Conservation (phyloP, 495 filamentous ascomycete species). For the Beverwykella pulmonaria region DNA sequence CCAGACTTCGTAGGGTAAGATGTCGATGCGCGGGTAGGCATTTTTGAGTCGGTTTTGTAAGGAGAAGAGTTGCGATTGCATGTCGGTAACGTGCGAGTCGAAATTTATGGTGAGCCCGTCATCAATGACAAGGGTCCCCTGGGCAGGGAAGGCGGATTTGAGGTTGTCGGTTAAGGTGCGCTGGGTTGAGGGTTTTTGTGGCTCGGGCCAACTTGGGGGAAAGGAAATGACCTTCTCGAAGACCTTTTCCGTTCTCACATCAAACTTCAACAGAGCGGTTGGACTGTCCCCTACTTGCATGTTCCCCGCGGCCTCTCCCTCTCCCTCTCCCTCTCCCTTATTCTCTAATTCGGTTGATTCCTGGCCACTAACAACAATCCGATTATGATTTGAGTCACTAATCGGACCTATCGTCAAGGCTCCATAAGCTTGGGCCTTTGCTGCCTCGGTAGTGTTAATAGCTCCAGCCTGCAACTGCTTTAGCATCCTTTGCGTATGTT, state of each 20-base stretch:
- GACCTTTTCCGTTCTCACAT: too few relatives aligned
- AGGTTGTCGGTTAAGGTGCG: background rate
- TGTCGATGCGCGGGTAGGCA: conserved; percentile 19
- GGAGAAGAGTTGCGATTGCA: conserved; percentile 21
- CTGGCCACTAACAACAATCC: too few relatives aligned
- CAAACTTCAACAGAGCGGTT: too few relatives aligned
- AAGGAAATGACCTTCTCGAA: too few relatives aligned
- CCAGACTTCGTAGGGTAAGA: conserved; percentile 31
- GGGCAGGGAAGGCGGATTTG: background rate
- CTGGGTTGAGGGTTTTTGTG: background rate
- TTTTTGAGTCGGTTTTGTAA: conserved; percentile 12
- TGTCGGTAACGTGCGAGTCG: conserved; percentile 2
- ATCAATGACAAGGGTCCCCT: background rate
- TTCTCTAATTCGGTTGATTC: too few relatives aligned
- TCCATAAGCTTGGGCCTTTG: too few relatives aligned
- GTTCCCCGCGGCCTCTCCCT: too few relatives aligned
- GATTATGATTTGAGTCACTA: too few relatives aligned
- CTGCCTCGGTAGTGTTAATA: too few relatives aligned
- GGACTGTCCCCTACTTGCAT: too few relatives aligned
- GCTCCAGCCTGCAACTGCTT: background rate
- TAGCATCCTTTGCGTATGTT: background rate
- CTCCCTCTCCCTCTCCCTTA: too few relatives aligned
- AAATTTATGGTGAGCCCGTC: conserved; percentile 11
- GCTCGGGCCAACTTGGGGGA: conserved; percentile 4
- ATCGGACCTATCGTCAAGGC: too few relatives aligned